Conservation (phyloP, 2,329 filamentous ascomycete genomes). For the Parastagonospora avenae region DNA sequence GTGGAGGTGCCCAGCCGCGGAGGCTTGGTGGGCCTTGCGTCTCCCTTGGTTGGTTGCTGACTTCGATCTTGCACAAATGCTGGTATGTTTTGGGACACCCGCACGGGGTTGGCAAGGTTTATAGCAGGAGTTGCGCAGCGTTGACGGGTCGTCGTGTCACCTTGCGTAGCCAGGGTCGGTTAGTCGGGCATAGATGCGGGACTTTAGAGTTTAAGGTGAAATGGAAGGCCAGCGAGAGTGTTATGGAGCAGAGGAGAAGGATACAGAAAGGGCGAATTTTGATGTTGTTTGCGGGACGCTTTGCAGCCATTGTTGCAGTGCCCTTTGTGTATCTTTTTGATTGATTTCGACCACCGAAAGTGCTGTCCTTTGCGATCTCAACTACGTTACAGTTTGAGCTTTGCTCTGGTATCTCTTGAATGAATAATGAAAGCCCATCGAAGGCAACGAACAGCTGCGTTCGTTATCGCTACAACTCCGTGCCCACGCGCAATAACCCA, state of each 20-base stretch:
- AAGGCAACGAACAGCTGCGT: constrained; percentile 20
- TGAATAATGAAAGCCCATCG: constrained; percentile 32
- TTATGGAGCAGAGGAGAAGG: not conserved
- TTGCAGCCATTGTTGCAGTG: constrained; percentile 15
- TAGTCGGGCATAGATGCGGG: constrained; percentile 3
- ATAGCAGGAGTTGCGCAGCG: constrained; percentile 14
- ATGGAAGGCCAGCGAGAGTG: not conserved
- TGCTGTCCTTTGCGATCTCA: constrained; percentile 24
- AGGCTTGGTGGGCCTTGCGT: constrained; percentile 10
- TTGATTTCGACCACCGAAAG: constrained; percentile 15
- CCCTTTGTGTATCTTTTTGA: constrained; percentile 21
- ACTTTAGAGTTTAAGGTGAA: no score
- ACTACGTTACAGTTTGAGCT: constrained; percentile 44
- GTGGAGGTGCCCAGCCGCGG: constrained; percentile 13
- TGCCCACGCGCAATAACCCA: constrained; percentile 25
- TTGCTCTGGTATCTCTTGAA: constrained; percentile 46
- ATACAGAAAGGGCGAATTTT: not conserved
- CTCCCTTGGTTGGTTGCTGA: constrained; percentile 18
- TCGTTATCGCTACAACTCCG: constrained; percentile 19
- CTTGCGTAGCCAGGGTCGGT: constrained; percentile 16
- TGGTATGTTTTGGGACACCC: constrained; percentile 16
- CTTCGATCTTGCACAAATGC: constrained; percentile 17
- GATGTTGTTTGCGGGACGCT: constrained; percentile 14
- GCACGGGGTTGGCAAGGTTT: constrained; percentile 16
- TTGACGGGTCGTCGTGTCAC: constrained; percentile 15